Percentiles rank a stretch among this genome's conserved stretches.
These are phyloP conservation scores for Hondaea fermentalgiana DNA, from an alignment of 108 stramenopile species.

Conservation along the genomic window DNA sequence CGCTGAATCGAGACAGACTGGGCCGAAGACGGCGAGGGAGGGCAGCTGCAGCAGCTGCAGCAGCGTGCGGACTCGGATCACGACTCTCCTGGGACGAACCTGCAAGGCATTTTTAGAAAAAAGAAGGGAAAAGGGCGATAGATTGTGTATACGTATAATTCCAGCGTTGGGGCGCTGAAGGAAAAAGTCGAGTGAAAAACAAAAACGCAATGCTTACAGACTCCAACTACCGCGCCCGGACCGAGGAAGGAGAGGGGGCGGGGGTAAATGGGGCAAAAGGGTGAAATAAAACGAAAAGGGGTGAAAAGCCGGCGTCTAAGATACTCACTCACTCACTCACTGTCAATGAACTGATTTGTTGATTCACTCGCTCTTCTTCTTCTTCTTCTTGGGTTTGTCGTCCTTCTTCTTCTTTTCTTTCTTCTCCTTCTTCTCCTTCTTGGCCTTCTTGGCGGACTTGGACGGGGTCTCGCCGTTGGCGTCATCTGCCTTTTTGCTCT, in stretches of 20 bases:
- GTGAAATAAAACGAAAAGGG: neutral
- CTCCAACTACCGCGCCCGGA: too few species aligned
- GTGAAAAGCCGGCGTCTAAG: neutral
- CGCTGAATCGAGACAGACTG: too few species aligned
- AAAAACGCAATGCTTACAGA: too few species aligned
- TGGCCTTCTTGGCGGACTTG: constrained; percentile 41
- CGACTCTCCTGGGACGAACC: too few species aligned
- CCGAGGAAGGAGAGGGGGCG: neutral
- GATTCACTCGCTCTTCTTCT: constrained; percentile 38
- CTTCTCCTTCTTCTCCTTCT: constrained; percentile 56
- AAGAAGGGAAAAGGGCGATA: too few species aligned
- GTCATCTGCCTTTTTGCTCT: constrained; percentile 24
- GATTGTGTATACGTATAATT: too few species aligned
- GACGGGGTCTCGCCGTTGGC: constrained; percentile 21
- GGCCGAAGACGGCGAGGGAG: too few species aligned
- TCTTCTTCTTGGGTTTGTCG: constrained; percentile 21
- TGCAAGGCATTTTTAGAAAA: too few species aligned
- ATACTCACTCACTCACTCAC: neutral
- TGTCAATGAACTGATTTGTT: neutral
- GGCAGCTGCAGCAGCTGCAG: too few species aligned
- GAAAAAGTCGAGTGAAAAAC: too few species aligned
- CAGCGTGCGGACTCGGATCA: too few species aligned
- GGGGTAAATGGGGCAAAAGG: neutral
- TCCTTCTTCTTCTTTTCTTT: constrained; percentile 42
- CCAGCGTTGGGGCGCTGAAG: too few species aligned